Evolutionary conservation across 768 basidiomycete species (phyloP).

Genomic region (Mycena capillaripes): DNA sequence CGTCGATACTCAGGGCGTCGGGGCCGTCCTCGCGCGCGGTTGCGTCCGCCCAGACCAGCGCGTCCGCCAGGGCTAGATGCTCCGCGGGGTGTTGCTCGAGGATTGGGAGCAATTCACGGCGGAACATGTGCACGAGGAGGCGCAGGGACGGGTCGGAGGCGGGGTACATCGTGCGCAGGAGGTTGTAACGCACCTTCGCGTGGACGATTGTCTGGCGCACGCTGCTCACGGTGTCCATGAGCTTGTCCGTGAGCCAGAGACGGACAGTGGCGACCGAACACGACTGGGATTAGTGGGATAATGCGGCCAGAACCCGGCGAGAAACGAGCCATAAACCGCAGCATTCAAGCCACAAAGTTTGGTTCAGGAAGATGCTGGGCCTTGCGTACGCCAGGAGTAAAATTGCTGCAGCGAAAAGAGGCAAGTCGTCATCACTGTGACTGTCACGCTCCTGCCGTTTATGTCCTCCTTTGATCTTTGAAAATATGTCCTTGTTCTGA

Average conservation of each 20-base stretch:
- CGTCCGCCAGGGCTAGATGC: slow-evolving; percentile 17
- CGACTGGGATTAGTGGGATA: too few relatives aligned
- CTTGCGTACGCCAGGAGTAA: too few relatives aligned
- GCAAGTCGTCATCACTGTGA: background rate
- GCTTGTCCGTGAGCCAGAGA: background rate
- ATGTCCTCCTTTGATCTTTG: background rate
- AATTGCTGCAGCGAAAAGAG: background rate
- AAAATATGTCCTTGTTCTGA: slow-evolving; percentile 18
- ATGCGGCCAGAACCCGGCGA: too few relatives aligned
- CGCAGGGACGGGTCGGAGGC: background rate
- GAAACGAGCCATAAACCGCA: too few relatives aligned
- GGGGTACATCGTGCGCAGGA: background rate
- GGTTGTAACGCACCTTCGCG: background rate
- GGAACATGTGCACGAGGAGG: background rate
- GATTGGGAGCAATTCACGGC: background rate
- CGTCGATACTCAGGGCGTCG: background rate
- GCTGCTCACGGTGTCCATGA: background rate
- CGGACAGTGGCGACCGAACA: slow-evolving; percentile 6
- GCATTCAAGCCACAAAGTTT: too few relatives aligned
- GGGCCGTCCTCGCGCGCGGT: slow-evolving; percentile 6
- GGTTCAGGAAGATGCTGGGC: too few relatives aligned
- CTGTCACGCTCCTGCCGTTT: background rate
- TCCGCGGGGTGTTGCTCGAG: background rate
- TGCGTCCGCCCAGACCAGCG: slow-evolving; percentile 29
- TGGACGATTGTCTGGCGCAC: background rate